Evolutionary conservation across 2,329 filamentous ascomycete genomes (phyloP).

Genomic region (Penicillium decumbens): DNA sequence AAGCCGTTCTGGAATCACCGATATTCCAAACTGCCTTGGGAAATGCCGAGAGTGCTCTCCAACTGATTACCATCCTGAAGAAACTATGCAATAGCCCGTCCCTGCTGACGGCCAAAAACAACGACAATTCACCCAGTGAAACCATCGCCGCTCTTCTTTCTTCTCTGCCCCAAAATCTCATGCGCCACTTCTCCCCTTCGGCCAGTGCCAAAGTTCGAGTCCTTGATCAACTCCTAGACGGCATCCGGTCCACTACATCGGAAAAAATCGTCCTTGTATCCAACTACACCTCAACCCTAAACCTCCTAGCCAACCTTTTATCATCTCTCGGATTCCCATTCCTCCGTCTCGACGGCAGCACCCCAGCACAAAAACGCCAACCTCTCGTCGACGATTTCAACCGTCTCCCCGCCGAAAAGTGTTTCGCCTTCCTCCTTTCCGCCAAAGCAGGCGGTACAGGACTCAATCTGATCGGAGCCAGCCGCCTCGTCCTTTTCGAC

Average conservation of each 20-base stretch:
- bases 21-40: conserved; percentile 60
- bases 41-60: conserved; percentile 58
- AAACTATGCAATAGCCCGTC: conserved; percentile 70
- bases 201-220: conserved; percentile 64
- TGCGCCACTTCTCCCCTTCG: conserved; percentile 51
- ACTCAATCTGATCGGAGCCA: conserved; percentile 66
- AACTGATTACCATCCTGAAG: conserved; percentile 68
- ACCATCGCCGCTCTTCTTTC: conserved; percentile 48
- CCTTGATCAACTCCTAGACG: conserved; percentile 61
- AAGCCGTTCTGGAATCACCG: conserved; percentile 60
- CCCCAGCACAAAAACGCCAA: conserved; percentile 60
- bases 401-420: conserved; percentile 49
- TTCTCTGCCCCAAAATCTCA: conserved; percentile 52
- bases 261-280: conserved; percentile 74
- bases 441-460: conserved; percentile 68
- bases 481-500: conserved; percentile 65
- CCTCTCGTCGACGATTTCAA: conserved; percentile 68
- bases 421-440: conserved; percentile 67
- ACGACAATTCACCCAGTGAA: conserved; percentile 46
- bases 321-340: conserved; percentile 57
- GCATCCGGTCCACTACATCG: conserved; percentile 55
- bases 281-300: conserved; percentile 68
- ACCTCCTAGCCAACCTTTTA: conserved; percentile 60
- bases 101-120: conserved; percentile 52
- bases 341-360: conserved; percentile 66